Conservation (phyloP, 2,329 filamentous ascomycete genomes). For the Clonostachys rhizophaga region DNA sequence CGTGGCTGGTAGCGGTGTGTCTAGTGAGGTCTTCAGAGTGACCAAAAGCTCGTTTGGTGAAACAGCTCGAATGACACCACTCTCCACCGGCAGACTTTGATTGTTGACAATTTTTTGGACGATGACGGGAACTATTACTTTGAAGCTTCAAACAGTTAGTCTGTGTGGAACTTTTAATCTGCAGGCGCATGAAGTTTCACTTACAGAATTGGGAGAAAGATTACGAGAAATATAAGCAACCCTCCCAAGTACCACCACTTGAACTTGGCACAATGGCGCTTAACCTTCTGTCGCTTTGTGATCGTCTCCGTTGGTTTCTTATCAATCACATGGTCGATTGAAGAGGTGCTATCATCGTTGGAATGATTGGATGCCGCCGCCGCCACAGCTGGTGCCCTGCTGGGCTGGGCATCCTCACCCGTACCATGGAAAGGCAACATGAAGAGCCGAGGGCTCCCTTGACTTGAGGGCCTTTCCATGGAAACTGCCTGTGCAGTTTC, state of each 20-base stretch:
- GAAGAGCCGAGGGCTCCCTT: too few relatives aligned
- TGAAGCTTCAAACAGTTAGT: constrained; percentile 27
- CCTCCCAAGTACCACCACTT: constrained; percentile 38
- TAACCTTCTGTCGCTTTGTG: constrained; percentile 26
- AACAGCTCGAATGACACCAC: constrained; percentile 24
- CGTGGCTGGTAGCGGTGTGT: constrained; percentile 29
- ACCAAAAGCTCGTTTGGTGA: constrained; percentile 24
- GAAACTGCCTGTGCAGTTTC: too few relatives aligned
- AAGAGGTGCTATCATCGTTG: not conserved
- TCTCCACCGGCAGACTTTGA: constrained; percentile 29
- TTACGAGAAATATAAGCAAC: constrained; percentile 32
- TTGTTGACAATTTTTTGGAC: constrained; percentile 35
- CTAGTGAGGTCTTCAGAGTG: constrained; percentile 25
- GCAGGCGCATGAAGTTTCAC: constrained; percentile 8
- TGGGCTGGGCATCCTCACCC: not conserved
- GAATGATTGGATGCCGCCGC: too few relatives aligned
- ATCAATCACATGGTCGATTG: not conserved
- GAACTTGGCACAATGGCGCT: constrained; percentile 33
- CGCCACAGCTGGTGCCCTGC: not conserved
- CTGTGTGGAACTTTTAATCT: not conserved
- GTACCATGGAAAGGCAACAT: too few relatives aligned
- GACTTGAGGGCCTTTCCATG: too few relatives aligned
- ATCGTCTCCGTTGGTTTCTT: not conserved
- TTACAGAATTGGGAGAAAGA: constrained; percentile 39
- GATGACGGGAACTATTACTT: constrained; percentile 38